phyloP scores from a whole-genome alignment of 2,329 filamentous ascomycete genomes.

The Penicillium nordicum region DNA sequence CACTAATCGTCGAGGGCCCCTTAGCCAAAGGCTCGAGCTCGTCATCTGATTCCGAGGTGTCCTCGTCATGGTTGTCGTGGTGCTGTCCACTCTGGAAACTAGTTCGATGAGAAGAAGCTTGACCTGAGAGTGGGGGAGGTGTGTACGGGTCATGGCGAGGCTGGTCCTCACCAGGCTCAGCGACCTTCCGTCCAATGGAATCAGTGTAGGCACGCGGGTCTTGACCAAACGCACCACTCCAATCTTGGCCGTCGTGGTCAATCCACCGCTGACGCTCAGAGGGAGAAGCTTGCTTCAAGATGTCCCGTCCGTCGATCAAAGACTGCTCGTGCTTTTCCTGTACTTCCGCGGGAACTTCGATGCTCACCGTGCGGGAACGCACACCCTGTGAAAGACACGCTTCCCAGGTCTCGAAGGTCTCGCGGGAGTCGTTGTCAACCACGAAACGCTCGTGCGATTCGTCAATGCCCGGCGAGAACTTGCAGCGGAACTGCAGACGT shows the following conservation, averaged over 20 bases:
- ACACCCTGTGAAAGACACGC: constrained; percentile 87
- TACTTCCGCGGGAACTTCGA: constrained; percentile 69
- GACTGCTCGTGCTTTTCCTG: constrained; percentile 78
- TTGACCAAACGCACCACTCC: constrained; percentile 79
- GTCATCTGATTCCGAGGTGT: constrained; percentile 8
- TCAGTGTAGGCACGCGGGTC: constrained; percentile 65
- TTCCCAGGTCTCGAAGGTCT: constrained; percentile 94
- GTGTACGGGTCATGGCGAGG: constrained; percentile 53
- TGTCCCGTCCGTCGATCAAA: constrained; percentile 72
- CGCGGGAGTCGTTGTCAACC: constrained; percentile 79
- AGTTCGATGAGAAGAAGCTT: constrained; percentile 1
- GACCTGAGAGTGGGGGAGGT: constrained; percentile 39
- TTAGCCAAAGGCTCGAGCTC: not conserved
- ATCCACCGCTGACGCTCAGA: constrained; percentile 74
- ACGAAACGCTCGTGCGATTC: constrained; percentile 80
- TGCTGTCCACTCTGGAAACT: constrained; percentile 13
- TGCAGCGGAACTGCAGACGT: constrained; percentile 71
- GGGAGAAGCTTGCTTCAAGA: constrained; percentile 65
- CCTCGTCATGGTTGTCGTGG: constrained; percentile 7
- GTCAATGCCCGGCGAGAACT: constrained; percentile 88
- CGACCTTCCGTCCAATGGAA: constrained; percentile 50
- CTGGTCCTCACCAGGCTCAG: constrained; percentile 54
- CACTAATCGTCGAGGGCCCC: constrained; percentile 19
- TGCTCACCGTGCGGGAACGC: constrained; percentile 64
- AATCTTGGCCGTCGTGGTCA: constrained; percentile 74